Percentiles rank a stretch among this genome's conserved stretches.
These are phyloP conservation scores for Nicotiana noctiflora DNA, from an alignment of 257 asterid genomes.

Conservation along the genomic window DNA sequence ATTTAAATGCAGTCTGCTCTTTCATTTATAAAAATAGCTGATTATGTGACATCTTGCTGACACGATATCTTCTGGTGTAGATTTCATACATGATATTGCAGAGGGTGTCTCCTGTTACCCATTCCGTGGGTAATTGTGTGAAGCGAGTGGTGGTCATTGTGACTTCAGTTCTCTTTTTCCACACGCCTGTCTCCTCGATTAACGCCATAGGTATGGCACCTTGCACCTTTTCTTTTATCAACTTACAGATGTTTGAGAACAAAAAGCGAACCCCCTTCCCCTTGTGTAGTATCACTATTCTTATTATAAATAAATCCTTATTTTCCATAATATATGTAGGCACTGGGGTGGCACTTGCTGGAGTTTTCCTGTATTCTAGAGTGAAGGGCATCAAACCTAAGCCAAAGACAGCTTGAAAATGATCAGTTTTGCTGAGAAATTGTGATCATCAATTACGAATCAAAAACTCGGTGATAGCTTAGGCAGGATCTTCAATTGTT, in stretches of 20 bases:
- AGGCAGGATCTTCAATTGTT: neutral
- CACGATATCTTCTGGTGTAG: conserved; percentile 32
- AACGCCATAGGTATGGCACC: conserved; percentile 58
- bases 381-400: conserved; percentile 59
- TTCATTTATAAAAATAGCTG: neutral
- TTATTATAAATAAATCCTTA: neutral
- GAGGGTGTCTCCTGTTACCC: conserved; percentile 86
- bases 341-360: conserved; percentile 79
- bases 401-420: conserved; percentile 43
- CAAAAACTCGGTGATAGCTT: neutral
- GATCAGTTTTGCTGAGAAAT: neutral
- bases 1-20: neutral
- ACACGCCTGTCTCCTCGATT: conserved; percentile 61
- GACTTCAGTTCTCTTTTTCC: conserved; percentile 79
- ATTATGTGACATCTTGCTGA: conserved; percentile 9
- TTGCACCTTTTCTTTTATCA: neutral
- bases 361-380: conserved; percentile 85
- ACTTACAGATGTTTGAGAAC: neutral
- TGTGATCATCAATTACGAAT: neutral
- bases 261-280: neutral
- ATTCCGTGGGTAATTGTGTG: conserved; percentile 82
- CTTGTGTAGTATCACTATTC: neutral
- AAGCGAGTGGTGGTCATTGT: conserved; percentile 89
- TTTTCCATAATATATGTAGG: conserved; percentile 32
- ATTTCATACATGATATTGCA: conserved; percentile 83